Percentiles rank a stretch among this genome's conserved stretches.
phyloP scores from a whole-genome alignment of 208 protist species.

The Wallacemonas sp. region DNA sequence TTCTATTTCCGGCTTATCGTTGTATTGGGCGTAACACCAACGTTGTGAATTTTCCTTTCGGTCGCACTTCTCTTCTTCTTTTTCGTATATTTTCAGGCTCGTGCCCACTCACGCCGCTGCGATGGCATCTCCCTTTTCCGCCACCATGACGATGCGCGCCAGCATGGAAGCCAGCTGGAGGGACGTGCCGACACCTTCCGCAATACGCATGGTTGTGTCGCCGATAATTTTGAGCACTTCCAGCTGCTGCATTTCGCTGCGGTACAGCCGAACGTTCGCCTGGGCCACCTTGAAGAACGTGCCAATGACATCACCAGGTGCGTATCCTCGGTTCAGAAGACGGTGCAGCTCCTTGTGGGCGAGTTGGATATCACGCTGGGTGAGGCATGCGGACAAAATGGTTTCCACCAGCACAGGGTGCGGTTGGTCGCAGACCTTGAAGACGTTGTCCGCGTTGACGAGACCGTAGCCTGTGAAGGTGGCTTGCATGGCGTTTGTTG shows the following conservation, averaged over 20 bases:
- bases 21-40: no score
- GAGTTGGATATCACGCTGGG: slow-evolving; percentile 68
- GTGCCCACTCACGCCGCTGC: background rate
- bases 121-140: slow-evolving; percentile 9
- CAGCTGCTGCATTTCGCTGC: slow-evolving; percentile 75
- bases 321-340: slow-evolving; percentile 92
- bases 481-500: slow-evolving; percentile 98
- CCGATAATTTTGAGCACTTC: slow-evolving; percentile 77
- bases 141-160: slow-evolving; percentile 53
- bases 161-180: slow-evolving; percentile 88
- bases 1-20: no score
- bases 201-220: slow-evolving; percentile 86
- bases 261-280: slow-evolving; percentile 41
- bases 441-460: slow-evolving; percentile 98
- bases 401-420: slow-evolving; percentile 94
- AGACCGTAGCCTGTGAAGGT: slow-evolving; percentile 95
- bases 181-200: slow-evolving; percentile 77
- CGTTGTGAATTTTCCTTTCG: no score
- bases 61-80: no score
- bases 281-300: slow-evolving; percentile 93
- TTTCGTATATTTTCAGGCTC: background rate
- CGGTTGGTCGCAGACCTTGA: slow-evolving; percentile 98
- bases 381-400: slow-evolving; percentile 87
- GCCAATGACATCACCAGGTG: slow-evolving; percentile 95
- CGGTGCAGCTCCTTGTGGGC: slow-evolving; percentile 81